Evolutionary conservation across 2,329 filamentous ascomycete species (phyloP).

Genomic region (Xylaria sp.): DNA sequence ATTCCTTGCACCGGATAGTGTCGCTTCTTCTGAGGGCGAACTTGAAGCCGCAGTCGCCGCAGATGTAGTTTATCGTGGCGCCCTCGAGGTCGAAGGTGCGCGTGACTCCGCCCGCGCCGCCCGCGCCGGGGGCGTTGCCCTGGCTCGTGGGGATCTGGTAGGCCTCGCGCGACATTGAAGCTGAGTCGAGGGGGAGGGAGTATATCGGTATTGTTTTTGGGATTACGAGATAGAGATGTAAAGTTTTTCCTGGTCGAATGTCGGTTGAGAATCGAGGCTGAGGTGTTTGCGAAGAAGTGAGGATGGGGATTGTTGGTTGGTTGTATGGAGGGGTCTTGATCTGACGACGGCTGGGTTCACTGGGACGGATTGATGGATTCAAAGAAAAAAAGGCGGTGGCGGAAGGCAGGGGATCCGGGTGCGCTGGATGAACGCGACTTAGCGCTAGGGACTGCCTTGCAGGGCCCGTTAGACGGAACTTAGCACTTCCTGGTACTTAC

Average conservation of each 20-base stretch:
- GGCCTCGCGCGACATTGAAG: constrained; percentile 71
- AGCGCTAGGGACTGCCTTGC: not conserved
- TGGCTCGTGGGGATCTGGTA: constrained; percentile 73
- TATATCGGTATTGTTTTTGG: too few relatives aligned
- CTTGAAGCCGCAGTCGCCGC: constrained; percentile 83
- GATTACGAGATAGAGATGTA: not conserved
- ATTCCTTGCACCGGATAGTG: constrained; percentile 86
- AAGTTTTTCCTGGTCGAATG: too few relatives aligned
- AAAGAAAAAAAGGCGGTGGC: constrained; percentile 39
- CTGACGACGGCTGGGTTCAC: not conserved
- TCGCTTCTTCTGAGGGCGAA: constrained; percentile 78
- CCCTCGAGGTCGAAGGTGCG: constrained; percentile 53
- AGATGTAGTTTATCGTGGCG: constrained; percentile 71
- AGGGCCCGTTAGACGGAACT: not conserved
- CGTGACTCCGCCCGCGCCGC: constrained; percentile 49
- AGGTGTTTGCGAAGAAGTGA: not conserved
- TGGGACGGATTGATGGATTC: not conserved
- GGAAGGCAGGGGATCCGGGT: constrained; percentile 11
- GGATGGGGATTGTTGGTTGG: not conserved
- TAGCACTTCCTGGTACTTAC: too few relatives aligned
- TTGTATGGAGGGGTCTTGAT: not conserved
- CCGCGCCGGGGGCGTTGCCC: constrained; percentile 47
- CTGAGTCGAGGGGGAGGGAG: not conserved
- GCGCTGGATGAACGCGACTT: too few relatives aligned
- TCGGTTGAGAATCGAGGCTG: not conserved